These are phyloP conservation scores for Clarireedia homoeocarpa DNA, from an alignment of 2,329 filamentous ascomycete genomes.

Conservation along the genomic window DNA sequence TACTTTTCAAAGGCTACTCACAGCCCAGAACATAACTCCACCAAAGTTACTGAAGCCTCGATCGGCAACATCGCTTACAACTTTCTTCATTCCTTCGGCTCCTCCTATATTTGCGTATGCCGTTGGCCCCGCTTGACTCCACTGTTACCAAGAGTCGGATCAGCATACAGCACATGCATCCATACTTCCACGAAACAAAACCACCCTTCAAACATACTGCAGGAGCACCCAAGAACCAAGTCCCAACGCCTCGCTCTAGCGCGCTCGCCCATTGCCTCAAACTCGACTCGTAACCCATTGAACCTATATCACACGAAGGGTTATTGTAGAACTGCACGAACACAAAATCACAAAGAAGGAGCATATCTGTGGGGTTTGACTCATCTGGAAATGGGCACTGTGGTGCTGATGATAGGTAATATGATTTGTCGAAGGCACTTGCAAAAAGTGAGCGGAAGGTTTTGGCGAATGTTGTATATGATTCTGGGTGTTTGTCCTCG, in stretches of 20 bases:
- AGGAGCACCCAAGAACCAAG: slow-evolving; percentile 32
- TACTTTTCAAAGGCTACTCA: neutral
- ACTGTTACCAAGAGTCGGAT: slow-evolving; percentile 2
- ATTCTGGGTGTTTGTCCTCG: slow-evolving; percentile 25
- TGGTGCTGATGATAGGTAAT: slow-evolving; percentile 34
- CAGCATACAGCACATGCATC: neutral
- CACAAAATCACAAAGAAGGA: slow-evolving; percentile 32
- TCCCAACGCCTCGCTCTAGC: slow-evolving; percentile 13
- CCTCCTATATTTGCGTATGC: slow-evolving; percentile 28
- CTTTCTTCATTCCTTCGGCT: slow-evolving; percentile 21
- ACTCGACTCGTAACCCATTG: slow-evolving; percentile 21
- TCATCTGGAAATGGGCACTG: slow-evolving; percentile 34
- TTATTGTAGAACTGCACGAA: slow-evolving; percentile 39
- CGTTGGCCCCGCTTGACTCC: slow-evolving; percentile 23
- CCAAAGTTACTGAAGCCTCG: slow-evolving; percentile 30
- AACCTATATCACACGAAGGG: slow-evolving; percentile 28
- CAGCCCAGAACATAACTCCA: slow-evolving; percentile 35
- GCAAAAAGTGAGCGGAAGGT: slow-evolving; percentile 24
- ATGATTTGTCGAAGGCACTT: slow-evolving; percentile 19
- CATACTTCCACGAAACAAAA: neutral
- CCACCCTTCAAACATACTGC: slow-evolving; percentile 4
- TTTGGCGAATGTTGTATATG: slow-evolving; percentile 28
- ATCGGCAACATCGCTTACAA: slow-evolving; percentile 27
- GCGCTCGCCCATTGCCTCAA: slow-evolving; percentile 30
- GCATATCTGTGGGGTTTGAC: slow-evolving; percentile 26